Base-by-base conservation (phyloP, 768 basidiomycete species). In the Rhodotorula taiwanensis region DNA sequence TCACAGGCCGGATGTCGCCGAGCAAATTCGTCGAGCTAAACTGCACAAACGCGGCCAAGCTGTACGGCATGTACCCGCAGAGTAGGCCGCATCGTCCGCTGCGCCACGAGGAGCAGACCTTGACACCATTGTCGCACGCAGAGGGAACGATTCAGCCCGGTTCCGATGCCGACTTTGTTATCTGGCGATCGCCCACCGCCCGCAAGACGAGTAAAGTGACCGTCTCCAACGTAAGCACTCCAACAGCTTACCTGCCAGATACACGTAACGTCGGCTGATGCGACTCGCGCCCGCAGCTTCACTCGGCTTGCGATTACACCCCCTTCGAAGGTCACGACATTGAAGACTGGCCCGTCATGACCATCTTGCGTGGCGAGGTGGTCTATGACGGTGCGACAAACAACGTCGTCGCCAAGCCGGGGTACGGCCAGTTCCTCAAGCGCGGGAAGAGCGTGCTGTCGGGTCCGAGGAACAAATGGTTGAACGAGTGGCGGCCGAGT, bases 11-110 rank as follows among this genome's bases (percentile, higher is more conserved):
- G 7, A 73, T 77, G 54, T 64, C 74, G 9, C 65, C 70, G 6
- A 69, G 71, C 43, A 72, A 75, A 48, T 77, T 77, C 52, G 76
- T 77, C 49, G 74, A 76, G 64, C 66, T 77, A 21, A 76, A 72
- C 58, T 72, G 71, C 20, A 73, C 75, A 8, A 75, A 75, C 48
- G 72, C 76, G 2, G 76, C 76, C 4, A 77, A 77, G 70, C 69
- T 76, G 3, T 75, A 75, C 44, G 75, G 75, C 31, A 72, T 75
- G 69, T 74, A 75, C 58, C 74, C 74, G n/a, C 52, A 59, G 30
- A 70, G 52, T 55, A 27, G 47, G 33, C 50, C 27, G 27, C n/a
- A n/a, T n/a, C n/a, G n/a, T n/a, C n/a, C n/a, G n/a, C n/a, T n/a
- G n/a, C n/a, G n/a, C n/a, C n/a, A n/a, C n/a, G n/a, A n/a, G n/a